Evolutionary conservation across 768 basidiomycete species (phyloP).

Genomic region (Ramaria sp.): DNA sequence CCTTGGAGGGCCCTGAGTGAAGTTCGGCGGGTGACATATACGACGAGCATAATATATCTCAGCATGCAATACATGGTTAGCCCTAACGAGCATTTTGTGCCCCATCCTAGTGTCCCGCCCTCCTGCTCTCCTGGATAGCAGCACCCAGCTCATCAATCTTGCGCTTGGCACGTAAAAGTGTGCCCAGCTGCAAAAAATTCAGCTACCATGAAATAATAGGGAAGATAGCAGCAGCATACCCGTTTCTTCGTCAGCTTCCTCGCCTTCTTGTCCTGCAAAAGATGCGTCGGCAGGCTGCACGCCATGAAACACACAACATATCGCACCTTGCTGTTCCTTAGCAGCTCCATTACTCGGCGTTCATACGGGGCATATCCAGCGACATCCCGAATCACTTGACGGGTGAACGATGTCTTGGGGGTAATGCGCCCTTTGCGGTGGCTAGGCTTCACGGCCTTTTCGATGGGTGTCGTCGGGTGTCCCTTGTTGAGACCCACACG

Average conservation of each 20-base stretch:
- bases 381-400: constrained; percentile 91
- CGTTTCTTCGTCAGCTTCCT: constrained; percentile 99
- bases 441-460: constrained; percentile 65
- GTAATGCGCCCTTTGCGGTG: constrained; percentile 90
- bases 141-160: constrained; percentile 93
- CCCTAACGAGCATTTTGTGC: not conserved
- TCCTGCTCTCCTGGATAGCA: constrained; percentile 90
- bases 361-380: constrained; percentile 97
- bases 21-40: not conserved
- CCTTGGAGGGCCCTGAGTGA: too few relatives aligned
- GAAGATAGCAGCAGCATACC: constrained; percentile 42
- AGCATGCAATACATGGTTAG: not conserved
- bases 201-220: not conserved
- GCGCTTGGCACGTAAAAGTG: constrained; percentile 95
- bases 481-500: constrained; percentile 82
- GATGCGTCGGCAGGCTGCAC: not conserved
- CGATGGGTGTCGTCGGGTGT: constrained; percentile 77
- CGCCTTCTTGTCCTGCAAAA: constrained; percentile 89
- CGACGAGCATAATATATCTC: not conserved
- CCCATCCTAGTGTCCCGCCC: constrained; percentile 39
- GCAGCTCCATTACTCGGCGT: constrained; percentile 93
- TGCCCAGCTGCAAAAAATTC: constrained; percentile 66
- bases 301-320: constrained; percentile 3
- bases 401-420: constrained; percentile 88
- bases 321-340: constrained; percentile 92